A percentile compares a stretch with the other conserved stretches of the same genome.
Evolutionary conservation across 176 grass and related monocot genomes (phyloP).

Genomic region (Urochloa ruziziensis): DNA sequence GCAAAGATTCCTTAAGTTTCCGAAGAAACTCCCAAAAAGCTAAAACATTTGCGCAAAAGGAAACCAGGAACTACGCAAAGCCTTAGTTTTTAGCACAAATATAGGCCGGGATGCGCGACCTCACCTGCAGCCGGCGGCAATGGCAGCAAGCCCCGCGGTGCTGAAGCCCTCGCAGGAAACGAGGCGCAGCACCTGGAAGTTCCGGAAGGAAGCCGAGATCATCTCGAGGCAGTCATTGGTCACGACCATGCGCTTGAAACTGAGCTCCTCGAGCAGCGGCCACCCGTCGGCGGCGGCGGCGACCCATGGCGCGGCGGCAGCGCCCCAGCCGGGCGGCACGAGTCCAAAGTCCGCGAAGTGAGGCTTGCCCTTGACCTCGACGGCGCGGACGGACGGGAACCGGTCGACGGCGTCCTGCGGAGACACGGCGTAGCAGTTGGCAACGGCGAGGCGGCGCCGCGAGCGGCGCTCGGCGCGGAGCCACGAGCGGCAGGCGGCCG

Average conservation of each 20-base stretch:
- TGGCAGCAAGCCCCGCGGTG: conserved; percentile 59
- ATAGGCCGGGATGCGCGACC: neutral
- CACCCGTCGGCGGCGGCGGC: conserved; percentile 59
- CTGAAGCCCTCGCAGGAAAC: conserved; percentile 75
- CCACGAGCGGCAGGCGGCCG: conserved; percentile 40
- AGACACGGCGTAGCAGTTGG: conserved; percentile 70
- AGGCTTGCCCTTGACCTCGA: conserved; percentile 67
- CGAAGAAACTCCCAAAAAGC: neutral
- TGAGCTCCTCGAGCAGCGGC: conserved; percentile 76
- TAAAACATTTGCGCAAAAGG: conserved; percentile 1
- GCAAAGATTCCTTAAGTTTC: neutral
- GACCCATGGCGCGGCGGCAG: conserved; percentile 52
- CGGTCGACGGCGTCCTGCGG: conserved; percentile 41
- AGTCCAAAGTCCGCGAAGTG: conserved; percentile 72
- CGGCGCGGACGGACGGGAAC: conserved; percentile 56
- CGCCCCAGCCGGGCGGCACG: conserved; percentile 59
- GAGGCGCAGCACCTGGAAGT: conserved; percentile 65
- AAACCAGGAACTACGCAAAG: conserved; percentile 4
- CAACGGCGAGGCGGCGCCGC: conserved; percentile 46
- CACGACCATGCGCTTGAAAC: conserved; percentile 76
- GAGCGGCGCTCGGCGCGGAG: conserved; percentile 55
- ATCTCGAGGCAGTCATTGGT: conserved; percentile 78
- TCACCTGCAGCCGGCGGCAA: conserved; percentile 72
- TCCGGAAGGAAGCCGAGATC: conserved; percentile 60
- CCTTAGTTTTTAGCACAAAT: conserved; percentile 21